These are phyloP conservation scores for Xylariales sp. DNA, from an alignment of 2,329 filamentous ascomycete species.

Conservation along the genomic window DNA sequence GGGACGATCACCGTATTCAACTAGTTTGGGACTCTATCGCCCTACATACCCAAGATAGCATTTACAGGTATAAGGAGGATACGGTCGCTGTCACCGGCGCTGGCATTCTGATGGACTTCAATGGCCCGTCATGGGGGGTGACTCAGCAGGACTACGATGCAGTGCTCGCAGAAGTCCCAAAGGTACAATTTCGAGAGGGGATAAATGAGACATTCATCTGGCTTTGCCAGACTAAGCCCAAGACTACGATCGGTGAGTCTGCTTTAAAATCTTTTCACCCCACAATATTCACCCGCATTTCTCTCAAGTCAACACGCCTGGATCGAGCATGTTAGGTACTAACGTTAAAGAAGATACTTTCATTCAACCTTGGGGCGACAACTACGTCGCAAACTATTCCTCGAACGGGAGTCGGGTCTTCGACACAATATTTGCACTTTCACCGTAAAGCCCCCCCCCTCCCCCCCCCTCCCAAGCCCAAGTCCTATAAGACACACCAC, in stretches of 20 bases:
- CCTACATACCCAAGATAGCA: slow-evolving; percentile 54
- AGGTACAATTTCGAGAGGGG: slow-evolving; percentile 49
- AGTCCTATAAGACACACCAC: too few relatives aligned
- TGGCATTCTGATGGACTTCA: slow-evolving; percentile 55
- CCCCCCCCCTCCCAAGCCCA: background rate
- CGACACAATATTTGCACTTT: slow-evolving; percentile 9
- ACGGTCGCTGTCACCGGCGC: slow-evolving; percentile 52
- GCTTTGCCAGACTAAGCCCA: slow-evolving; percentile 56
- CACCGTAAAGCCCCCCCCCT: background rate
- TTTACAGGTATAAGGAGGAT: slow-evolving; percentile 57
- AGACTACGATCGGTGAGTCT: slow-evolving; percentile 51
- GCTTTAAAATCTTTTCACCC: background rate
- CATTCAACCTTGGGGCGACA: slow-evolving; percentile 32
- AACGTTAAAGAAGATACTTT: slow-evolving; percentile 26
- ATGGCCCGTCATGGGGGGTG: slow-evolving; percentile 49
- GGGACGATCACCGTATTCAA: slow-evolving; percentile 54
- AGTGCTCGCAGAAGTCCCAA: slow-evolving; percentile 52
- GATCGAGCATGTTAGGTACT: background rate
- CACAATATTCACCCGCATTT: background rate
- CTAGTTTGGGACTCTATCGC: slow-evolving; percentile 63
- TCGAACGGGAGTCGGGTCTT: slow-evolving; percentile 21
- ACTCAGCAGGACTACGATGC: slow-evolving; percentile 50
- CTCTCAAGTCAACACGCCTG: background rate
- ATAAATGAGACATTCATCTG: slow-evolving; percentile 54
- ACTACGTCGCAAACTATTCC: slow-evolving; percentile 28